Conservation (phyloP, 2,329 filamentous ascomycete genomes). For the Fusarium sp. region DNA sequence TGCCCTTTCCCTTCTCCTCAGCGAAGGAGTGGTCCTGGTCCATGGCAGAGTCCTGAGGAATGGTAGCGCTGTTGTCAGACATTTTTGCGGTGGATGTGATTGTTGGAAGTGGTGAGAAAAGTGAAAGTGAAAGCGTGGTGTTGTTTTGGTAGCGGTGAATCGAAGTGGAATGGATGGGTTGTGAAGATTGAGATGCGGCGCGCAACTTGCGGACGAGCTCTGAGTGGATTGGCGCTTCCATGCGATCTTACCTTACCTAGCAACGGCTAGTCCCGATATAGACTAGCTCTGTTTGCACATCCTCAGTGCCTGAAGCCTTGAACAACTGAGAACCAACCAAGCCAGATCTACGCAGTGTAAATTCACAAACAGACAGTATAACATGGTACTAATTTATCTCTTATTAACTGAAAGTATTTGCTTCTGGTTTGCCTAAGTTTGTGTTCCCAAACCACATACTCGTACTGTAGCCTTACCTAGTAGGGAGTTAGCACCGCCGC, state of each 20-base stretch:
- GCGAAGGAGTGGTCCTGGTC: conserved; percentile 56
- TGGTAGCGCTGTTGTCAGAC: conserved; percentile 65
- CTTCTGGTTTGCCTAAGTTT: too few species aligned
- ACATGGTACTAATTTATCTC: too few species aligned
- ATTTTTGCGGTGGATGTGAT: conserved; percentile 51
- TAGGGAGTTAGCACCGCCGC: too few species aligned
- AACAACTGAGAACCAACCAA: background rate
- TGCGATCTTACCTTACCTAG: conserved; percentile 48
- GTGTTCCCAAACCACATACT: too few species aligned
- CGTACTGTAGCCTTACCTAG: too few species aligned
- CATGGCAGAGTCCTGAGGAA: conserved; percentile 60
- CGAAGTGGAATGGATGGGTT: conserved; percentile 31
- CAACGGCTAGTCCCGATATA: conserved; percentile 51
- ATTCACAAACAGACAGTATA: background rate
- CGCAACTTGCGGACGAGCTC: conserved; percentile 47
- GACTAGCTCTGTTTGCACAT: conserved; percentile 11
- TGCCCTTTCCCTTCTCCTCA: conserved; percentile 89
- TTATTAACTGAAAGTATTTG: too few species aligned
- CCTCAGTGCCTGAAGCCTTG: background rate
- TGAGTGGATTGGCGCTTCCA: conserved; percentile 28
- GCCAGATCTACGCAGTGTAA: background rate
- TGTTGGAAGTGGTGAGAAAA: conserved; percentile 3
- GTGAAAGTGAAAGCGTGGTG: conserved; percentile 21
- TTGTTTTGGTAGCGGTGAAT: conserved; percentile 24
- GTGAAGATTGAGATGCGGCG: conserved; percentile 44